Conservation (phyloP, 1,284 basidiomycete species). For the Pseudomicrostroma phylloplanum region DNA sequence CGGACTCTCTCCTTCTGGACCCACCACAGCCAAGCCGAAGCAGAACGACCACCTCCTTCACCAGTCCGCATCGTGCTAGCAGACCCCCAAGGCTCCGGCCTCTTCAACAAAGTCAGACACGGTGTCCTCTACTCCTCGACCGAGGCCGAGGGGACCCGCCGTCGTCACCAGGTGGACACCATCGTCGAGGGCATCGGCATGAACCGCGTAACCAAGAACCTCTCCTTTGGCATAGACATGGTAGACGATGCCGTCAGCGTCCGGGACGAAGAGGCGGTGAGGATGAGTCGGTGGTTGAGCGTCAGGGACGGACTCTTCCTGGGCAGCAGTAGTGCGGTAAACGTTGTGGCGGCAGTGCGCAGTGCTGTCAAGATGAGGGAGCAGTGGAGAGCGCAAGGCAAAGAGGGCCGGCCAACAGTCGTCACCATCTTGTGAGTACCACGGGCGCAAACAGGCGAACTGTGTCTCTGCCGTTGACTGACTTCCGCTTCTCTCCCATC, state of each 20-base stretch:
- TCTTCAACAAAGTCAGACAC: conserved; percentile 71
- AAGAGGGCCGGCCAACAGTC: conserved; percentile 10
- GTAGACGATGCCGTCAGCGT: conserved; percentile 43
- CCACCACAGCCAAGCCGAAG: no score
- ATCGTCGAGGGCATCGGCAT: conserved; percentile 63
- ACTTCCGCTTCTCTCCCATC: conserved; percentile 10
- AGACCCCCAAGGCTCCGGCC: conserved; percentile 88
- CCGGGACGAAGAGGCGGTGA: conserved; percentile 42
- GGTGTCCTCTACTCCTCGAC: conserved; percentile 89
- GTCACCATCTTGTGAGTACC: conserved; percentile 5
- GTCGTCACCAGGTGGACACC: conserved; percentile 66
- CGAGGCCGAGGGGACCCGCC: conserved; percentile 89
- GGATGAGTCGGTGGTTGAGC: conserved; percentile 57
- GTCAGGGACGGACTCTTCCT: conserved; percentile 85
- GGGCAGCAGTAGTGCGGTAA: conserved; percentile 92
- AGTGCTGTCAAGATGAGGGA: conserved; percentile 40
- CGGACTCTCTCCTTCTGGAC: no score
- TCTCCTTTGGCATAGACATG: conserved; percentile 37
- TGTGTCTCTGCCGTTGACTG: no score
- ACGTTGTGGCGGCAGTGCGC: conserved; percentile 75
- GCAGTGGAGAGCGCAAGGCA: conserved; percentile 5
- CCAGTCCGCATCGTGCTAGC: conserved; percentile 58
- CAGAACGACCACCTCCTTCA: neutral
- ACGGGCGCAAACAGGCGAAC: conserved; percentile 11
- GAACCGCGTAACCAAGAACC: conserved; percentile 44